Conservation (phyloP, 169 alveolate genomes). For the Sarcocystis neurona region DNA sequence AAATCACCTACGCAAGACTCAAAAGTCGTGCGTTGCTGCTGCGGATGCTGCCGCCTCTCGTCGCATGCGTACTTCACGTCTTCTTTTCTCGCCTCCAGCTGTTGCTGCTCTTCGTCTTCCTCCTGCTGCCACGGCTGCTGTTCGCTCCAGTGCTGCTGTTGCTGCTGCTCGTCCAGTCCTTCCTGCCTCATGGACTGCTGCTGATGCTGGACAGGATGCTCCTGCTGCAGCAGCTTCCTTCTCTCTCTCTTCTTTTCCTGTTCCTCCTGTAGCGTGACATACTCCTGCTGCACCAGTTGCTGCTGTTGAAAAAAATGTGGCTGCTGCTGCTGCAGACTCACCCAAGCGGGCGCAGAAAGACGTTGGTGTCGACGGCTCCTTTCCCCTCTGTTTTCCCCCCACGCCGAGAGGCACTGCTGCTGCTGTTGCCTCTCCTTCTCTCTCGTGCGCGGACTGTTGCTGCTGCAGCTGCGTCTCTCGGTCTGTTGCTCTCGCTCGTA, state of each 20-base stretch:
- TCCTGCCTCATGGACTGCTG: no score
- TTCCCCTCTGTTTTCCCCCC: background rate
- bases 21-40: background rate
- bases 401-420: conserved; percentile 29
- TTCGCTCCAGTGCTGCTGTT: background rate
- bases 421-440: background rate
- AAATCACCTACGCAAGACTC: background rate
- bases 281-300: background rate
- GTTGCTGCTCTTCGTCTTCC: conserved; percentile 33
- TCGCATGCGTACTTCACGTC: background rate
- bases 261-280: no score
- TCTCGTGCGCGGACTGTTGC: background rate
- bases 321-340: conserved; percentile 29
- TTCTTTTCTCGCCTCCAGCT: background rate
- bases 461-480: background rate
- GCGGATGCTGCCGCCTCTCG: conserved; percentile 6
- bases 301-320: background rate
- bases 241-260: no score
- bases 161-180: background rate
- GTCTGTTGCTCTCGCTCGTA: no score
- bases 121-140: background rate
- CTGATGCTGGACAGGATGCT: no score
- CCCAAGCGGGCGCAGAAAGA: background rate
- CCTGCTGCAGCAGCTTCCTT: no score
- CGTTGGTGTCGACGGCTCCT: background rate